phyloP scores from a whole-genome alignment of 352 stramenopile species.

The Proteromonas lacertae region DNA sequence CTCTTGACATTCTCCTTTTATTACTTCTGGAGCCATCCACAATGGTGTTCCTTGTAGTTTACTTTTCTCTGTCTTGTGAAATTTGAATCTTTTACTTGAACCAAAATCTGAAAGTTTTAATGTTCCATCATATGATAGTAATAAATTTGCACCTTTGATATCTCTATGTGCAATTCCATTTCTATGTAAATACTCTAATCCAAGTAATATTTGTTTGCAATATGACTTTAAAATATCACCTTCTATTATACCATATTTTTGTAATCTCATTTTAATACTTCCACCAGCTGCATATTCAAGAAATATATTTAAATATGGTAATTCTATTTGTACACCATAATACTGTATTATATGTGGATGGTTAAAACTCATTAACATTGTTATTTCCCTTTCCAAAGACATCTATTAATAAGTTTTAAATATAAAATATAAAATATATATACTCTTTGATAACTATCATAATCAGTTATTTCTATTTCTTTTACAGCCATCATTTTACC shows the following conservation, averaged over 20 bases:
- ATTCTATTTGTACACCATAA: no score
- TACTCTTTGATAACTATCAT: no score
- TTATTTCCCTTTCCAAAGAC: no score
- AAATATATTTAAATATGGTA: no score
- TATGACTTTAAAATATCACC: conserved; percentile 31
- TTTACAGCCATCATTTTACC: no score
- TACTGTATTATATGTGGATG: no score
- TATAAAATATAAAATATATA: no score
- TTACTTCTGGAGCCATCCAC: conserved; percentile 11
- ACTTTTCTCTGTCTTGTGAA: conserved; percentile 6
- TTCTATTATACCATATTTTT: conserved; percentile 30
- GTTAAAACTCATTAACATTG: no score
- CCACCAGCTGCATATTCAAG: conserved; percentile 43
- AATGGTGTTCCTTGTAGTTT: conserved; percentile 8
- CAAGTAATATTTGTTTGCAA: conserved; percentile 28
- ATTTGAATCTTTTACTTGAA: conserved; percentile 13
- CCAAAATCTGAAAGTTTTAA: conserved; percentile 58
- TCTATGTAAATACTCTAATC: conserved; percentile 36
- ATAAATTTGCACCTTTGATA: conserved; percentile 35
- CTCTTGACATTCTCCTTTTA: conserved; percentile 13
- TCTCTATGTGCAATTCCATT: conserved; percentile 38
- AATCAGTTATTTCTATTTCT: no score
- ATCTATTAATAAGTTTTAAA: no score
- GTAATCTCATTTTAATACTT: conserved; percentile 29
- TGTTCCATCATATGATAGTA: conserved; percentile 33